Conservation (phyloP, 768 basidiomycete genomes). For the Holtermannia corniformis region DNA sequence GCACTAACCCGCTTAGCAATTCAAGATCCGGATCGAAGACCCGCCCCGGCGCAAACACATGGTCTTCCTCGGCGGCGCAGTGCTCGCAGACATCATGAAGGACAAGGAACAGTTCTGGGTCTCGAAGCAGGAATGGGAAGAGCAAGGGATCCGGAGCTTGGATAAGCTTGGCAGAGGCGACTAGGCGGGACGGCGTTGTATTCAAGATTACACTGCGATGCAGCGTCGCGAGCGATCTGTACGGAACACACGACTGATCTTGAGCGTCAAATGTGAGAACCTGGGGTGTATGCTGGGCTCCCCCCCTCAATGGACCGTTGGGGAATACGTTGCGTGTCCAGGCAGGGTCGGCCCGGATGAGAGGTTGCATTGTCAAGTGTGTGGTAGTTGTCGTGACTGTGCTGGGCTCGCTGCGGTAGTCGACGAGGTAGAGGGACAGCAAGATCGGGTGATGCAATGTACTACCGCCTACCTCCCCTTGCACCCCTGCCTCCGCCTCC, state of each 20-base stretch:
- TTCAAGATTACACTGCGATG: background rate
- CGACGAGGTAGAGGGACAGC: too few relatives aligned
- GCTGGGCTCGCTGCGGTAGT: too few relatives aligned
- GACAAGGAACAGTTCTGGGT: conserved; percentile 90
- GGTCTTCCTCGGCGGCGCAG: conserved; percentile 99
- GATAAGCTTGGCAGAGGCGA: conserved; percentile 71
- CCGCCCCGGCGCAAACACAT: conserved; percentile 96
- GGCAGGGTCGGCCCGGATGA: too few relatives aligned
- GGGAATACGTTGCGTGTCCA: too few relatives aligned
- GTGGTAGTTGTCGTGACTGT: too few relatives aligned
- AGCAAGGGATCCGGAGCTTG: conserved; percentile 68
- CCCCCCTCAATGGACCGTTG: too few relatives aligned
- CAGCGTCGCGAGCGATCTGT: background rate
- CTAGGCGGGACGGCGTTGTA: conserved; percentile 9
- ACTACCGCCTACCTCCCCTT: background rate
- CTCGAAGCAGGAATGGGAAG: conserved; percentile 85
- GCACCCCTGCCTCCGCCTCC: conserved; percentile 5
- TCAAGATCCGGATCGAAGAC: conserved; percentile 98
- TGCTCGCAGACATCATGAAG: conserved; percentile 98
- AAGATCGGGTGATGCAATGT: background rate
- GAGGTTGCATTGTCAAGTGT: too few relatives aligned
- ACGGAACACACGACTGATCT: background rate
- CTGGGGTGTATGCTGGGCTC: too few relatives aligned
- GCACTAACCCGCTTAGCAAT: conserved; percentile 58
- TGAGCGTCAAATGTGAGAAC: too few relatives aligned